A percentile compares a stretch with the other conserved stretches of the same genome.
phyloP scores from a whole-genome alignment of 2,329 filamentous ascomycete species.

The Monosporascus sp. region DNA sequence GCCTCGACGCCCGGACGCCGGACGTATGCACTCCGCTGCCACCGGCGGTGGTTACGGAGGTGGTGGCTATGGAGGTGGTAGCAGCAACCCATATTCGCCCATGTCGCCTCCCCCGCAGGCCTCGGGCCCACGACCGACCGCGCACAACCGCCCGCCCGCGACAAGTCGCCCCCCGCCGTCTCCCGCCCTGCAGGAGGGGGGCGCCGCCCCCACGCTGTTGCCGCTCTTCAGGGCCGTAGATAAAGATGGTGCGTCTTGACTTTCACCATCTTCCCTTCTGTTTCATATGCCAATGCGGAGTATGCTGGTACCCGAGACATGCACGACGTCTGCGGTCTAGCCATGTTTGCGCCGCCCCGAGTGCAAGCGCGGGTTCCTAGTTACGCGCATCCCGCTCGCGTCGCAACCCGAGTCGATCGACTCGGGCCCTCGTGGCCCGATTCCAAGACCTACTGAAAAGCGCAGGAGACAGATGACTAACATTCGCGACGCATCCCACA shows the following conservation, averaged over 20 bases:
- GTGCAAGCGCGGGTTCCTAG: too few relatives aligned
- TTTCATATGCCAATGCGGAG: background rate
- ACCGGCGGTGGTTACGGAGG: conserved; percentile 4
- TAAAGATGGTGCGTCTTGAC: conserved; percentile 58
- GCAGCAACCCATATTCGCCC: conserved; percentile 21
- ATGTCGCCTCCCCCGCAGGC: conserved; percentile 48
- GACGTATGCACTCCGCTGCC: conserved; percentile 14
- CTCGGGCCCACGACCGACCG: conserved; percentile 34
- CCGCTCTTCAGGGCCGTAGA: conserved; percentile 89
- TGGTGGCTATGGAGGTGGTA: conserved; percentile 1
- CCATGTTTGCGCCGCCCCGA: too few relatives aligned
- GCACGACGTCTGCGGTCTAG: too few relatives aligned
- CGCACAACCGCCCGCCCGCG: conserved; percentile 48
- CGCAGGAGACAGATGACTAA: background rate
- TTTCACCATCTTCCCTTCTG: background rate
- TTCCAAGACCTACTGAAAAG: too few relatives aligned
- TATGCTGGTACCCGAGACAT: too few relatives aligned
- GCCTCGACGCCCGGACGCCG: conserved; percentile 17
- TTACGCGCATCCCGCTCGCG: too few relatives aligned
- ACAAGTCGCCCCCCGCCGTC: conserved; percentile 61
- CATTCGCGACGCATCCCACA: conserved; percentile 24
- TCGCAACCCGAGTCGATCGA: too few relatives aligned
- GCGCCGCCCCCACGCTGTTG: conserved; percentile 68
- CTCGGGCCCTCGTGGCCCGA: background rate
- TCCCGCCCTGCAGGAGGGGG: conserved; percentile 47